These are phyloP conservation scores for Aspergillus fischeri DNA, from an alignment of 2,329 filamentous ascomycete genomes.

Conservation along the genomic window DNA sequence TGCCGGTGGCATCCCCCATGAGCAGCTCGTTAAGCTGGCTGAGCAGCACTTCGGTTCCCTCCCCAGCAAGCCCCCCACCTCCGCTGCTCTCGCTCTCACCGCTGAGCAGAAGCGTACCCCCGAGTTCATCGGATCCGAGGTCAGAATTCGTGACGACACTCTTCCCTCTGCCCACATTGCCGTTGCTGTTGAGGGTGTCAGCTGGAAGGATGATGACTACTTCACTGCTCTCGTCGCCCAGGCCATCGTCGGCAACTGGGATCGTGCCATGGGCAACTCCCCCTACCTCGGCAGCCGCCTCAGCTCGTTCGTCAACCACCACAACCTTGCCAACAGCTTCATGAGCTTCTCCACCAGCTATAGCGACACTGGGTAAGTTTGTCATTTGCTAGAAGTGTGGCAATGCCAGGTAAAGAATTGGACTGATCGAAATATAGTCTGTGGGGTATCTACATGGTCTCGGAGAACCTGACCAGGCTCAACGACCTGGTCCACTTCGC, in stretches of 20 bases:
- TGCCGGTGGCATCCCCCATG: conserved; percentile 88
- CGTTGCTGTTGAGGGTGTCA: conserved; percentile 97
- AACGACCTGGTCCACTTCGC: conserved; percentile 98
- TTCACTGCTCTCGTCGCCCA: conserved; percentile 97
- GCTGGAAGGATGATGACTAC: conserved; percentile 99
- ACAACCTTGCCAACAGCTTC: conserved; percentile 98
- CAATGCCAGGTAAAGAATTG: background rate
- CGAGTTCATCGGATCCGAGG: conserved; percentile 94
- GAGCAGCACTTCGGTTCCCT: conserved; percentile 90
- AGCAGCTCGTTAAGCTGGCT: conserved; percentile 89
- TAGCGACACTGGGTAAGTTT: conserved; percentile 89
- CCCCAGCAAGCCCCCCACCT: conserved; percentile 69
- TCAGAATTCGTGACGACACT: conserved; percentile 92
- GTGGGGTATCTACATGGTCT: conserved; percentile 98
- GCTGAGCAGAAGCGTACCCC: conserved; percentile 79
- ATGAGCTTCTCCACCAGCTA: conserved; percentile 99
- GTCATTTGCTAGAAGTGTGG: conserved; percentile 9
- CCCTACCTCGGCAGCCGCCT: conserved; percentile 98
- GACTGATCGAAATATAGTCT: conserved; percentile 57
- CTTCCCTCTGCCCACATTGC: conserved; percentile 96
- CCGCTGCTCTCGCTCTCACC: conserved; percentile 65
- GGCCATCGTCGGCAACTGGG: conserved; percentile 99
- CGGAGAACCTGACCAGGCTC: conserved; percentile 78
- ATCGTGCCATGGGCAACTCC: conserved; percentile 96
- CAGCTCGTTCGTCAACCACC: conserved; percentile 86